Evolutionary conservation across 2,329 filamentous ascomycete species (phyloP).

Genomic region (Arthrinium puccinioides): DNA sequence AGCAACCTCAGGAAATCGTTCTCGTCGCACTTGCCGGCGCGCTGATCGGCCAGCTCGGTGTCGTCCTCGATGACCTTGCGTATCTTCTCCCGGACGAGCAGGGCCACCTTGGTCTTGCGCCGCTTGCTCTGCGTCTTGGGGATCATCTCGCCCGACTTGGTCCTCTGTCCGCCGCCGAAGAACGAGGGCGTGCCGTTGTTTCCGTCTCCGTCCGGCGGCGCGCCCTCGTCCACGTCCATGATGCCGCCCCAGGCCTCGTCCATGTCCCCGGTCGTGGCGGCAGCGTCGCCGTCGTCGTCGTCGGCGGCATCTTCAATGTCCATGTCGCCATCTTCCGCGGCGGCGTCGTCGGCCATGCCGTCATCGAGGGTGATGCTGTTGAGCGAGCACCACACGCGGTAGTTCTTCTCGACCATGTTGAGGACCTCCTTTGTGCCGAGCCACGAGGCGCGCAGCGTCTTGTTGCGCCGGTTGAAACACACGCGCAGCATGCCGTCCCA

Average conservation of each 20-base stretch:
- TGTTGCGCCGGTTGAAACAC: constrained; percentile 69
- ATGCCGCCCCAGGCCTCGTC: constrained; percentile 31
- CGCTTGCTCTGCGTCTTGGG: constrained; percentile 60
- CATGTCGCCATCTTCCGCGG: constrained; percentile 27
- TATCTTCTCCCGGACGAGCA: constrained; percentile 82
- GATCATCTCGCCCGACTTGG: constrained; percentile 23
- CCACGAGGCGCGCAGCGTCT: constrained; percentile 76
- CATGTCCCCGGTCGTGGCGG: too few species aligned
- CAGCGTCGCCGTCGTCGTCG: constrained; percentile 39
- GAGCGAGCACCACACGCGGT: constrained; percentile 82
- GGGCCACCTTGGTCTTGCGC: constrained; percentile 71
- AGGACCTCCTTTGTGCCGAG: constrained; percentile 75
- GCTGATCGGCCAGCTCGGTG: constrained; percentile 72
- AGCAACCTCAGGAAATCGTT: constrained; percentile 82
- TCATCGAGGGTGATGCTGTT: constrained; percentile 77
- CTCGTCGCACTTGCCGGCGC: constrained; percentile 83
- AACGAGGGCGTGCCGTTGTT: constrained; percentile 73
- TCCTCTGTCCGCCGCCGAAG: constrained; percentile 59
- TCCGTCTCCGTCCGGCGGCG: constrained; percentile 36
- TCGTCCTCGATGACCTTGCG: constrained; percentile 74
- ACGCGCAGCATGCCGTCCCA: constrained; percentile 87
- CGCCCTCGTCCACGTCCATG: constrained; percentile 40
- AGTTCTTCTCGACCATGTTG: constrained; percentile 79
- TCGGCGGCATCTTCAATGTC: constrained; percentile 28
- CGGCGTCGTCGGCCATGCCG: constrained; percentile 38